Conservation (phyloP, 2,329 filamentous ascomycete genomes). For the Fusarium sp. region DNA sequence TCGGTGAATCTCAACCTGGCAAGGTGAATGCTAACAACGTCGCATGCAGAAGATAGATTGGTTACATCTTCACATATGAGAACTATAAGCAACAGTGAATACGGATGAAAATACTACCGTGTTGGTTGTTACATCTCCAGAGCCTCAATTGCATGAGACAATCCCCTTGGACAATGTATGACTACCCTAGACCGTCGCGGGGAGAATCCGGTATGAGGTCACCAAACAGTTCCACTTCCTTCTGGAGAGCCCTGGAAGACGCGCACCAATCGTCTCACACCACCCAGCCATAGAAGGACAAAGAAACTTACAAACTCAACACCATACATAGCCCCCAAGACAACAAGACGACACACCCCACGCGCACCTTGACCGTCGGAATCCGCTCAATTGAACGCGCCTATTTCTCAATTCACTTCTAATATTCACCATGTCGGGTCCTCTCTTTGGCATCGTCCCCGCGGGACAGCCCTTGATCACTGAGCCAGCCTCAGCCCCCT, state of each 20-base stretch:
- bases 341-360: neutral
- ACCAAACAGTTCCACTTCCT: conserved; percentile 28
- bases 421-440: conserved; percentile 30
- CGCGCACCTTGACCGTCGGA: neutral
- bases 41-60: neutral
- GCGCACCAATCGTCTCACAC: conserved; percentile 37
- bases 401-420: neutral
- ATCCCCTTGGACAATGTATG: neutral
- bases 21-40: neutral
- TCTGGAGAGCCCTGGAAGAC: conserved; percentile 34
- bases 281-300: conserved; percentile 22
- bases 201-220: conserved; percentile 20
- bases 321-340: conserved; percentile 2
- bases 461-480: conserved; percentile 70
- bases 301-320: conserved; percentile 24
- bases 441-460: conserved; percentile 71
- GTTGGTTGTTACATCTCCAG: neutral
- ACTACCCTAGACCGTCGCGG: conserved; percentile 25
- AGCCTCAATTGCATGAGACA: neutral
- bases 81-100: neutral
- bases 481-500: conserved; percentile 64
- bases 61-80: neutral
- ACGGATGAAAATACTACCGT: neutral
- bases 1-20: conserved; percentile 5
- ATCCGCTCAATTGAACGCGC: neutral